Conservation (phyloP, 495 filamentous ascomycete genomes). For the Aspergillus bertholletiae region DNA sequence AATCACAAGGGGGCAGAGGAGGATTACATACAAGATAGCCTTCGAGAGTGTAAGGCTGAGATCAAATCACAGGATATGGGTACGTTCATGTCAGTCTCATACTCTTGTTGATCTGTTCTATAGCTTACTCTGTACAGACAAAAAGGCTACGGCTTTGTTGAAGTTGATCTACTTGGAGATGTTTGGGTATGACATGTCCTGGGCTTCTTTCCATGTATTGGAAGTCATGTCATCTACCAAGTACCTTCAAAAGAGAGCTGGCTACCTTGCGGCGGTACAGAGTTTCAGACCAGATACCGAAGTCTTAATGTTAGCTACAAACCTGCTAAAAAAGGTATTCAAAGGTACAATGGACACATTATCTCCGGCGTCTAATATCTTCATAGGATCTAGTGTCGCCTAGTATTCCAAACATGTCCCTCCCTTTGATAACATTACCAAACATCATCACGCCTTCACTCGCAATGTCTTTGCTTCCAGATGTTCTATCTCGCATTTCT, state of each 20-base stretch:
- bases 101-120: neutral
- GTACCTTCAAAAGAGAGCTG: constrained; percentile 90
- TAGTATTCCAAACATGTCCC: constrained; percentile 67
- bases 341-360: neutral
- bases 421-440: constrained; percentile 82
- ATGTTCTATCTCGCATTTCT: constrained; percentile 78
- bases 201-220: constrained; percentile 96
- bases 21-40: constrained; percentile 84
- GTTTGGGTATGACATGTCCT: constrained; percentile 99
- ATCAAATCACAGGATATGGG: constrained; percentile 90
- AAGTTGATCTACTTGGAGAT: constrained; percentile 98
- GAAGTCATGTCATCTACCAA: constrained; percentile 97
- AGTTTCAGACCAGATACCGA: constrained; percentile 95
- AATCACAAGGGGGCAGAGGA: constrained; percentile 92
- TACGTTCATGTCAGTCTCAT: constrained; percentile 26
- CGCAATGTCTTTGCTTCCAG: constrained; percentile 80
- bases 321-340: constrained; percentile 86
- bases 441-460: constrained; percentile 90
- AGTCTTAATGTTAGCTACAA: constrained; percentile 95
- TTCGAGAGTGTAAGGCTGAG: constrained; percentile 92
- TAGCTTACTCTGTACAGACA: constrained; percentile 55
- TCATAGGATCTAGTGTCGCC: constrained; percentile 75
- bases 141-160: constrained; percentile 91
- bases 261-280: constrained; percentile 94
- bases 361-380: constrained; percentile 9